Base-by-base conservation (phyloP, 2,329 filamentous ascomycete species). In the Fusarium tjaetaba region DNA sequence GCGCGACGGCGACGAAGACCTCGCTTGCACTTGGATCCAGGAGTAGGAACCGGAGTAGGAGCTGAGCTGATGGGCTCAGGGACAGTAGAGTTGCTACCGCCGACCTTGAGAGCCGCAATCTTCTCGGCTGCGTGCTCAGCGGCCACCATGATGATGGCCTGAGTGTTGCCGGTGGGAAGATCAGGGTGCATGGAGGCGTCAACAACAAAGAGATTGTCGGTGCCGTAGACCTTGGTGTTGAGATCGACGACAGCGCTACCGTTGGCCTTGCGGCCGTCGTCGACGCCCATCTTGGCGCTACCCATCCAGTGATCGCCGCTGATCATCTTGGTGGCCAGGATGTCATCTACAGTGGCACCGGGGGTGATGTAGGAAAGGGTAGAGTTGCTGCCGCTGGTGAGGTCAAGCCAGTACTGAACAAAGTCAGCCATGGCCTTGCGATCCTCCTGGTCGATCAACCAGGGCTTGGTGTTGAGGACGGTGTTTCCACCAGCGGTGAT, bases 141-240 rank as follows among this genome's bases (percentile, higher is more conserved):
- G 4, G 72, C 75, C 11, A 78, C 71, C 76, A 78, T 78, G 53
- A 78, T 78, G 48, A 78, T 78, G 6, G 76, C 68, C 67, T 78
- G 76, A 2, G 77, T 78, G 71, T 78, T 78, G 9, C 76, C 77
- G 1, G 77, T 78, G 5, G 77, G 76, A 41, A 78, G 24, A 48
- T 79, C 90, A 0, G 90, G 90, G 81, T 91, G 90, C 71, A 92
- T 89, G 28, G 86, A 87, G 1, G 88, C 89, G 69, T 91, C 90
- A 7, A 91, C 87, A 18, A 91, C 87, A 75, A 89, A 90, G 52
- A 90, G 80, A 79, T 90, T 90, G 68, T 90, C 86, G 0, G 87
- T 90, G 49, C 89, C 88, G 72, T 88, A 90, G 8, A 90, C 87
- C 78, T 86, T 87, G 57, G 88, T 87, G 78, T 90, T 82, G 10